Evolutionary conservation across 2,329 filamentous ascomycete species (phyloP).

Genomic region (Aspergillus aculeatinus): DNA sequence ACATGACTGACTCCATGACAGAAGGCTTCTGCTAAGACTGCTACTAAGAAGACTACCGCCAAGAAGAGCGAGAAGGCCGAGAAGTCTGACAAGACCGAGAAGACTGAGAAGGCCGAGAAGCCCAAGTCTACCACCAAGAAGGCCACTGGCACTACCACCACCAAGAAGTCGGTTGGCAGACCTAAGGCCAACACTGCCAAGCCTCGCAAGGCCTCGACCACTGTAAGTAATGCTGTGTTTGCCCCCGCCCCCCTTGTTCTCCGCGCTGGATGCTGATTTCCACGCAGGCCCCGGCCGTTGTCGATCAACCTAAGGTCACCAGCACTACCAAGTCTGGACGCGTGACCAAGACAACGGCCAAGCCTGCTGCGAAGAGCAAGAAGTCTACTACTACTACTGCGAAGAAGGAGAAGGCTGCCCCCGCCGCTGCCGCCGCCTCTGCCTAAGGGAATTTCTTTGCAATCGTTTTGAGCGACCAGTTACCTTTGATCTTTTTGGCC

Average conservation of each 20-base stretch:
- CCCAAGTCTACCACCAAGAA: constrained; percentile 47
- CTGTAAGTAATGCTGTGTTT: constrained; percentile 30
- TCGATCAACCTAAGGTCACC: constrained; percentile 68
- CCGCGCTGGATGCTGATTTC: constrained; percentile 21
- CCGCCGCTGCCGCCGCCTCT: background rate
- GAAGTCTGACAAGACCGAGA: constrained; percentile 46
- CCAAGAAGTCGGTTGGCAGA: constrained; percentile 55
- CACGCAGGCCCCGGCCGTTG: constrained; percentile 61
- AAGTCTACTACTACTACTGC: constrained; percentile 44
- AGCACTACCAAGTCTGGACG: constrained; percentile 85
- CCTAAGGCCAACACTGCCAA: constrained; percentile 55
- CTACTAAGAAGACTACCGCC: constrained; percentile 23
- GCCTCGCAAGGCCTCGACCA: constrained; percentile 52
- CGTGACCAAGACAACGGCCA: constrained; percentile 67
- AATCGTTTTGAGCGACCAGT: constrained; percentile 21
- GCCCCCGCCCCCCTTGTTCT: background rate
- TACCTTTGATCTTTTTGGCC: constrained; percentile 13
- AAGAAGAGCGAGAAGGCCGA: constrained; percentile 36
- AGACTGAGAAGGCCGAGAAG: constrained; percentile 51
- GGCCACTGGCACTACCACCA: constrained; percentile 34
- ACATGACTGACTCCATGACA: background rate
- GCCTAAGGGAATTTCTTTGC: constrained; percentile 10
- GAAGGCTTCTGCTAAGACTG: constrained; percentile 1
- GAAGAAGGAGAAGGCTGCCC: constrained; percentile 43
- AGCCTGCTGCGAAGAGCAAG: constrained; percentile 48